phyloP scores from a whole-genome alignment of 768 basidiomycete genomes.

The Chalciporus pseudorubinellus region DNA sequence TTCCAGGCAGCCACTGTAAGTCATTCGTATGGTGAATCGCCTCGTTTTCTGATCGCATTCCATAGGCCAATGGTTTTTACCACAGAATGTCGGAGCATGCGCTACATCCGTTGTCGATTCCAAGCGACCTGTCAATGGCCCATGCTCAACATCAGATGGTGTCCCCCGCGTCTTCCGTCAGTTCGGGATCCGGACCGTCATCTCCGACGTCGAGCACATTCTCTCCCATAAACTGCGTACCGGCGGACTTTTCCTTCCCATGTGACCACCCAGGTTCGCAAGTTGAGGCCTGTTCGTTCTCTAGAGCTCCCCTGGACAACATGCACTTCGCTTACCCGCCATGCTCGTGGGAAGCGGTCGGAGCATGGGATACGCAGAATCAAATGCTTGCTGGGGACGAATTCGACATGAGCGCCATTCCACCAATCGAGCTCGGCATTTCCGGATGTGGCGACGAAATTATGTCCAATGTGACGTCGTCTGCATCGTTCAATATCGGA shows the following conservation, averaged over 20 bases:
- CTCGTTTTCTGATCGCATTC: slow-evolving; percentile 2
- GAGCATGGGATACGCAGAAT: slow-evolving; percentile 35
- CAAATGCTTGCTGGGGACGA: slow-evolving; percentile 53
- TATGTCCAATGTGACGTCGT: slow-evolving; percentile 4
- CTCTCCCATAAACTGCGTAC: slow-evolving; percentile 37
- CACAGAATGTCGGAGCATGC: slow-evolving; percentile 44
- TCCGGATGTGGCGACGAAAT: slow-evolving; percentile 42
- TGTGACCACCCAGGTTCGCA: slow-evolving; percentile 17
- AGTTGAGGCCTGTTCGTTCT: slow-evolving; percentile 13
- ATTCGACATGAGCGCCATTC: slow-evolving; percentile 65
- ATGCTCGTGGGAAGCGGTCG: slow-evolving; percentile 33
- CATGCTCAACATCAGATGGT: slow-evolving; percentile 45
- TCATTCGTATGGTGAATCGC: slow-evolving; percentile 12
- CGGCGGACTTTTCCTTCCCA: slow-evolving; percentile 14
- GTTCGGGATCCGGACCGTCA: slow-evolving; percentile 48
- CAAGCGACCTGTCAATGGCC: slow-evolving; percentile 35
- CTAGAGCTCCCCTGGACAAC: slow-evolving; percentile 22
- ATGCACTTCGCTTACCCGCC: slow-evolving; percentile 29
- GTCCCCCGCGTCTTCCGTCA: slow-evolving; percentile 50
- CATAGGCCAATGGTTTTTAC: slow-evolving; percentile 49
- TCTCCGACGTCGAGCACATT: slow-evolving; percentile 50
- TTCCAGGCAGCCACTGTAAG: slow-evolving; percentile 41
- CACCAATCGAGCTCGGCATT: slow-evolving; percentile 59
- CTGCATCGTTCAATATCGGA: slow-evolving; percentile 18
- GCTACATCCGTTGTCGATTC: slow-evolving; percentile 45